Evolutionary conservation across 148 eudicot genomes (phyloP).

Genomic region (Cornus florida): DNA sequence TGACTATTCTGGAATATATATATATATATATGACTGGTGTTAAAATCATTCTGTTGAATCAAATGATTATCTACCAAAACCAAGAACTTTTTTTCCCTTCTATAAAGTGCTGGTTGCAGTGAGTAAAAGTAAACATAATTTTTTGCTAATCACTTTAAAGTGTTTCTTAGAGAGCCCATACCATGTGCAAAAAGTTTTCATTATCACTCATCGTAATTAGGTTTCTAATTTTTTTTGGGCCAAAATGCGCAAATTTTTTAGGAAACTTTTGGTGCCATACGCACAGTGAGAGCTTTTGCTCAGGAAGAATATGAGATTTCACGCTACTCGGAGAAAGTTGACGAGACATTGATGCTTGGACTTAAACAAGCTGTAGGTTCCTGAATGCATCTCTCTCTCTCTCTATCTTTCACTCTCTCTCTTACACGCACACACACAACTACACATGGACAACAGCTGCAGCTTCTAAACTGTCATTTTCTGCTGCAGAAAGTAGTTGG

Average conservation of each 20-base stretch:
- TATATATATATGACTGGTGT: neutral
- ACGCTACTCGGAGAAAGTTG: constrained; percentile 84
- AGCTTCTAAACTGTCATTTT: constrained; percentile 1
- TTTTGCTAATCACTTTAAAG: neutral
- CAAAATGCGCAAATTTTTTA: constrained; percentile 17
- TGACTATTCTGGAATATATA: neutral
- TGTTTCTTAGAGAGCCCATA: neutral
- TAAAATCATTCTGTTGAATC: neutral
- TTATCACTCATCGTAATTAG: neutral
- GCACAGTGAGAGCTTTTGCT: constrained; percentile 93
- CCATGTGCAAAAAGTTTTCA: neutral
- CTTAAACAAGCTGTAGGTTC: constrained; percentile 81
- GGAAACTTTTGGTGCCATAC: constrained; percentile 94
- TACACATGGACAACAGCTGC: neutral
- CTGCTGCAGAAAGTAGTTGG: constrained; percentile 71
- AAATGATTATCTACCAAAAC: too few species aligned
- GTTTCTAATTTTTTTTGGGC: neutral
- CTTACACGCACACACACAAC: neutral
- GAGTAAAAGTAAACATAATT: neutral
- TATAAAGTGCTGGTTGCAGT: neutral
- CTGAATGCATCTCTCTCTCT: constrained; percentile 7
- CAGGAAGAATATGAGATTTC: constrained; percentile 65
- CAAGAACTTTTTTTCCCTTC: too few species aligned
- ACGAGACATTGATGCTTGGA: constrained; percentile 79
- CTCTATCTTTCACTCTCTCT: neutral